Base-by-base conservation (phyloP, 441 rosid genomes). In the Populus hybrid region DNA sequence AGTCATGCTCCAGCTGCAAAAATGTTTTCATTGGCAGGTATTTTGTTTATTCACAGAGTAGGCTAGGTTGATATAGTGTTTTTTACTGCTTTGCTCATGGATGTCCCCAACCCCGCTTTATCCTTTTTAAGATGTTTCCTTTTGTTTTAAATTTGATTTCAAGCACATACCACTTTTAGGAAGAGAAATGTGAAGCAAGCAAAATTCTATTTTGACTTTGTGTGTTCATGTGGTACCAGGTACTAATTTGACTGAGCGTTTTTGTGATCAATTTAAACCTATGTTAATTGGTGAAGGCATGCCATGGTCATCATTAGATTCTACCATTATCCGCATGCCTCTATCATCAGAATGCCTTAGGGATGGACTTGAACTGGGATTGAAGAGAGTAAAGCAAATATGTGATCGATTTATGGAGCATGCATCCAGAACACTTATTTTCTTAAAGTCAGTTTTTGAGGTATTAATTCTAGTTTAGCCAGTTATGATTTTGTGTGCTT, bases 251-350 rank as follows among this genome's bases (percentile, higher is more conserved):
- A 88, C 86, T 0, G 89, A 89, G 83, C 91, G 97, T 50, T 96
- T 96, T 83, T 67, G 74, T 81, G 99, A 96, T 87, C 99, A 96
- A 72, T 96, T 96, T 85, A 85, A 81, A 82, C 97, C 99, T 40
- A 87, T 96, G 97, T 82, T 96, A 79, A 87, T 92, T 86, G 97
- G 86, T 85, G 89, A 92, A 83, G 86, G 85, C 76, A 87, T 80
- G 86, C 85, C 94, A 79, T 89, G 91, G 94, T 89, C 92, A 67
- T 81, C 88, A 76, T 80, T 83, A 69, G 94, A 91, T 82, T 91
- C 94, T 77, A 96, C 98, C 79, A 82, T 96, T 79, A 91, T 96
- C 77, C 94, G 99, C 83, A 94, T 96, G 98, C 98, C 99, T 81
- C 80, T 96, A 69, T 91, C 99, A 53, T 85, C 91, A 72, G 94